A percentile compares a stretch with the other conserved stretches of the same genome.
Conservation (phyloP, 768 basidiomycete genomes). For the Mycena metata region DNA sequence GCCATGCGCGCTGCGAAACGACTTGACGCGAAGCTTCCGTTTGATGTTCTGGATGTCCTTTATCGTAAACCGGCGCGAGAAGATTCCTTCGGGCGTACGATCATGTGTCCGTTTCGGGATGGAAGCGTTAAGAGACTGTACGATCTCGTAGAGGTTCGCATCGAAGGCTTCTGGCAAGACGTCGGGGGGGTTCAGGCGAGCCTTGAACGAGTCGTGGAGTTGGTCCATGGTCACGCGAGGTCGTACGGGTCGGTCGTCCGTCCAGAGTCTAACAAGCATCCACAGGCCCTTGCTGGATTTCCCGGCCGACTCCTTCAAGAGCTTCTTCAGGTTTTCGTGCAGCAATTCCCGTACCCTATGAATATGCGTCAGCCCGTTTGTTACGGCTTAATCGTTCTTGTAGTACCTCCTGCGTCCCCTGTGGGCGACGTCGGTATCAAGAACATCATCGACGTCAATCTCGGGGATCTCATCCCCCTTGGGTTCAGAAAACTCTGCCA, state of each 20-base stretch:
- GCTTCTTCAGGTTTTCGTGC: slow-evolving; percentile 2
- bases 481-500: not conserved
- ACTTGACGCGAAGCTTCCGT: no score
- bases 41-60: slow-evolving; percentile 4
- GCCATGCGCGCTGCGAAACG: no score
- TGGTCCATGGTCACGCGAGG: not conserved
- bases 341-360: slow-evolving; percentile 10
- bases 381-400: no score
- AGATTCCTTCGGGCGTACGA: not conserved
- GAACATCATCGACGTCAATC: not conserved
- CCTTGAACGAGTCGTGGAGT: slow-evolving; percentile 10
- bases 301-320: not conserved
- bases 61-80: no score
- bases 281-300: slow-evolving; percentile 12
- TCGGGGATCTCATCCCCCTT: not conserved
- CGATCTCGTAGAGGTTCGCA: not conserved
- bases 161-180: not conserved
- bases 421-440: slow-evolving; percentile 5
- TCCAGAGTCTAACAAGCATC: not conserved
- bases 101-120: not conserved
- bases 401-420: slow-evolving; percentile 6
- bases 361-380: not conserved
- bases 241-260: not conserved
- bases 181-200: no score
- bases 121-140: not conserved